Conservation (phyloP, 331 rosid genomes). For the Prunus yedoensis region DNA sequence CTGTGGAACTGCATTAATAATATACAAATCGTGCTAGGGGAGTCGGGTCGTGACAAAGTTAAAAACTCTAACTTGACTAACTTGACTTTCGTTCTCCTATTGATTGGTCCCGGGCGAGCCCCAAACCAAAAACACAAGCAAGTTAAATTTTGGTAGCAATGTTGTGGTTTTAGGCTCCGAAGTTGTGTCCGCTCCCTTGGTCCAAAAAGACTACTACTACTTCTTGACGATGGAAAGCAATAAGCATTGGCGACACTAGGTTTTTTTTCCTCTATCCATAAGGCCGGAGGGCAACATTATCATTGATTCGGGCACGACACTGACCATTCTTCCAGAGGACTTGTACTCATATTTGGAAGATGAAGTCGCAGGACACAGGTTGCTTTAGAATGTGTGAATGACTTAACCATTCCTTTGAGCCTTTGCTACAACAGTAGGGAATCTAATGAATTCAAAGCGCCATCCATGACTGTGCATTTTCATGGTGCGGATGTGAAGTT, state of each 20-base stretch:
- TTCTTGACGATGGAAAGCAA: conserved; percentile 21
- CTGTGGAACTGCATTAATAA: no score
- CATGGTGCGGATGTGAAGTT: conserved; percentile 25
- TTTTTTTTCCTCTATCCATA: neutral
- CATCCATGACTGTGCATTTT: conserved; percentile 37
- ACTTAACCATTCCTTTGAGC: no score
- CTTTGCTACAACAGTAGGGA: no score
- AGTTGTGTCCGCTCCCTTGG: conserved; percentile 9
- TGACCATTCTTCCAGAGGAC: no score
- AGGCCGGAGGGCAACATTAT: conserved; percentile 18
- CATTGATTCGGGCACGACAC: no score
- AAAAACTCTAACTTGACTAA: no score
- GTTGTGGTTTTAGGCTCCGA: conserved; percentile 21
- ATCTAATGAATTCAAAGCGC: conserved; percentile 1
- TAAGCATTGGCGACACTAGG: conserved; percentile 28
- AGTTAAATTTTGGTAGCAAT: conserved; percentile 38
- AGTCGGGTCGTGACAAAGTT: no score
- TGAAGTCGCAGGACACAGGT: no score
- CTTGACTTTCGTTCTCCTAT: conserved; percentile 31
- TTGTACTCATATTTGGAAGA: no score
- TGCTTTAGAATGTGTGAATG: no score
- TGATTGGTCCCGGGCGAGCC: conserved; percentile 30
- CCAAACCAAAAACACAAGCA: neutral
- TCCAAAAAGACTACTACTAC: neutral
- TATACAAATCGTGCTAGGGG: no score